Evolutionary conservation across 2,329 filamentous ascomycete genomes (phyloP).

Genomic region (Scortechinia acanthostroma): DNA sequence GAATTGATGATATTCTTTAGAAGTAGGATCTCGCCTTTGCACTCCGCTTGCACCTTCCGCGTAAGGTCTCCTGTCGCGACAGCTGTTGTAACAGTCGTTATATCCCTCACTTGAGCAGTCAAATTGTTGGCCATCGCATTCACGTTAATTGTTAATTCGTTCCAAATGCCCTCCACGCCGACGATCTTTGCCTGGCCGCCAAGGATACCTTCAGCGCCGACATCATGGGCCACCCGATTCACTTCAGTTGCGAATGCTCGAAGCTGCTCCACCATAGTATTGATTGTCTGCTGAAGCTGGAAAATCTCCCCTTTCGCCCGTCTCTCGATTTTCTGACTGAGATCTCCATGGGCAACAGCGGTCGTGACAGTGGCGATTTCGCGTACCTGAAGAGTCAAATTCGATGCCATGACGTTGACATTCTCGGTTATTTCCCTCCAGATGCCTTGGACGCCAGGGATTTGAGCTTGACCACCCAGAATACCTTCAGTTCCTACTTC

Average conservation of each 20-base stretch:
- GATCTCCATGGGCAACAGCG: constrained; percentile 73
- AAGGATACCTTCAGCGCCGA: constrained; percentile 76
- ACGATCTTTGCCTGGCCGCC: constrained; percentile 78
- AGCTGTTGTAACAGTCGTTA: constrained; percentile 73
- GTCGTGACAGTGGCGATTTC: constrained; percentile 81
- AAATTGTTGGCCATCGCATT: constrained; percentile 84
- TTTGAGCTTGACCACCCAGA: constrained; percentile 85
- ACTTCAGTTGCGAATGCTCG: constrained; percentile 79
- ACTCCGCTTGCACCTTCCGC: constrained; percentile 90
- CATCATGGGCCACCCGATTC: constrained; percentile 74
- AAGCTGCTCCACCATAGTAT: constrained; percentile 82
- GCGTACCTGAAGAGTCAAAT: constrained; percentile 75
- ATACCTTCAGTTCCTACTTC: constrained; percentile 95
- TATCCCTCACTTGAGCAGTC: constrained; percentile 86
- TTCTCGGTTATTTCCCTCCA: constrained; percentile 96
- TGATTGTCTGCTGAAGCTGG: constrained; percentile 78
- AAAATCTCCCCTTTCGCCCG: constrained; percentile 76
- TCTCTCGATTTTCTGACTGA: constrained; percentile 78
- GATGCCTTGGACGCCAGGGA: constrained; percentile 88
- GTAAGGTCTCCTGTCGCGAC: constrained; percentile 82
- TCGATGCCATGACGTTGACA: constrained; percentile 79
- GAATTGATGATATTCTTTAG: constrained; percentile 98
- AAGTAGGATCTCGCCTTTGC: constrained; percentile 83
- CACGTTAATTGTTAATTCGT: constrained; percentile 77
- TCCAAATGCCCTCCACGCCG: constrained; percentile 83